phyloP scores from a whole-genome alignment of 2,329 filamentous ascomycete genomes.

The Xylariaceae sp. region DNA sequence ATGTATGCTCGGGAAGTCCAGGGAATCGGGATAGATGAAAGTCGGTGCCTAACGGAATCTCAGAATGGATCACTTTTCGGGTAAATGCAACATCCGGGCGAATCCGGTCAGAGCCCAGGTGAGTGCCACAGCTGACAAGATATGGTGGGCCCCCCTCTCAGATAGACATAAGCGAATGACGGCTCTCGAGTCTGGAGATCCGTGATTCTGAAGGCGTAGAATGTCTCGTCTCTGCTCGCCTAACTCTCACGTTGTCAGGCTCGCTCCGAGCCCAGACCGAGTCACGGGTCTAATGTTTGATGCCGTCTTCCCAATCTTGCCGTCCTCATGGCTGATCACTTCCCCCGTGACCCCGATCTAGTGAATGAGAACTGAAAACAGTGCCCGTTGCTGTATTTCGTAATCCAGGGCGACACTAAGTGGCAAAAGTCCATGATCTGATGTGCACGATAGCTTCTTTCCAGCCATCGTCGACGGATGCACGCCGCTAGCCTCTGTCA shows the following conservation, averaged over 20 bases:
- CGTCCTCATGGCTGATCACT: conserved; percentile 2
- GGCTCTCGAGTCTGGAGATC: neutral
- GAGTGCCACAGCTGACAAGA: conserved; percentile 7
- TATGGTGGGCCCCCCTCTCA: neutral
- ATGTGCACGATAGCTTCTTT: neutral
- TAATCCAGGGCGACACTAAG: conserved; percentile 11
- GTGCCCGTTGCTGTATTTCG: neutral
- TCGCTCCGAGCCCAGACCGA: conserved; percentile 3
- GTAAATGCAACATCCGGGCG: conserved; percentile 1
- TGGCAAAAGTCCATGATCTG: conserved; percentile 9
- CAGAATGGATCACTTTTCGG: conserved; percentile 1
- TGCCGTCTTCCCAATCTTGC: neutral
- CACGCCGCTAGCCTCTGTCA: neutral
- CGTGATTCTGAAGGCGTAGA: neutral
- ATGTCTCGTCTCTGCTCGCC: neutral
- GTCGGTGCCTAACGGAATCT: conserved; percentile 9
- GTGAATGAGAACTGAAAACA: neutral
- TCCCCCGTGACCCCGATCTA: conserved; percentile 1
- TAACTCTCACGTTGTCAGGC: conserved; percentile 2
- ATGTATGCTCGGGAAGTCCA: neutral
- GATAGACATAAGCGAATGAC: neutral
- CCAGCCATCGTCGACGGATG: neutral
- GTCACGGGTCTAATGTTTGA: conserved; percentile 9
- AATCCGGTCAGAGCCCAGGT: neutral
- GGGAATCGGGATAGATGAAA: neutral